These are phyloP conservation scores for Boletus subparvulus DNA, from an alignment of 768 basidiomycete genomes.

Conservation along the genomic window DNA sequence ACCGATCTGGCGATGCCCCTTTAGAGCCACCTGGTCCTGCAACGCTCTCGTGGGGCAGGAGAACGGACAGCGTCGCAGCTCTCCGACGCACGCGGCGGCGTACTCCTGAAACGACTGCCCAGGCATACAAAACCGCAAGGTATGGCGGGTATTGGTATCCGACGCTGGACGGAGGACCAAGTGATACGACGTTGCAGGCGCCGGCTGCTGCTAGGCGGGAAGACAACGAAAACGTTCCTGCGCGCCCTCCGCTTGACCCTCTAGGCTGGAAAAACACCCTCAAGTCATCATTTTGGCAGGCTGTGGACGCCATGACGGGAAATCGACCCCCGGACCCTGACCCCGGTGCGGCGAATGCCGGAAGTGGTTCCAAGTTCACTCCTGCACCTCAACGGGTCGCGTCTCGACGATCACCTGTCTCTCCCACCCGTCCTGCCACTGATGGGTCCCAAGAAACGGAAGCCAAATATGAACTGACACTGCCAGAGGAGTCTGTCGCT, in stretches of 20 bases:
- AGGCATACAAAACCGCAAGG: conserved; percentile 8
- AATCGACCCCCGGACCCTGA: conserved; percentile 30
- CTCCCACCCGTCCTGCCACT: neutral
- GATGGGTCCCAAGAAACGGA: neutral
- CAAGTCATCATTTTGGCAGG: conserved; percentile 45
- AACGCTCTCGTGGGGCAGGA: conserved; percentile 29
- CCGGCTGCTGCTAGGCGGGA: neutral
- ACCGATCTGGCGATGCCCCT: neutral
- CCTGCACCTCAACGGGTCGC: conserved; percentile 19
- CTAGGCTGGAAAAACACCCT: conserved; percentile 44
- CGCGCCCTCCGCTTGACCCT: conserved; percentile 8
- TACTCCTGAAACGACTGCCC: neutral
- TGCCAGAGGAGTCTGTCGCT: neutral
- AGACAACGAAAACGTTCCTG: neutral
- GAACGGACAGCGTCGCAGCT: conserved; percentile 26
- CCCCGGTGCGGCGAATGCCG: neutral
- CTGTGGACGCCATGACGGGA: conserved; percentile 51
- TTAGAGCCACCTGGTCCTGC: conserved; percentile 24
- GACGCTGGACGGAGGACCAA: neutral
- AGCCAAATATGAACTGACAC: neutral
- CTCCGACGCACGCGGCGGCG: conserved; percentile 16
- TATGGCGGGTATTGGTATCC: conserved; percentile 18
- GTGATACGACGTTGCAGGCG: neutral
- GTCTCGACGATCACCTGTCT: conserved; percentile 13
- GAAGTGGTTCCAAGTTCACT: conserved; percentile 20